These are phyloP conservation scores for Phaeosphaeriaceae sp. DNA, from an alignment of 2,329 filamentous ascomycete genomes.

Conservation along the genomic window DNA sequence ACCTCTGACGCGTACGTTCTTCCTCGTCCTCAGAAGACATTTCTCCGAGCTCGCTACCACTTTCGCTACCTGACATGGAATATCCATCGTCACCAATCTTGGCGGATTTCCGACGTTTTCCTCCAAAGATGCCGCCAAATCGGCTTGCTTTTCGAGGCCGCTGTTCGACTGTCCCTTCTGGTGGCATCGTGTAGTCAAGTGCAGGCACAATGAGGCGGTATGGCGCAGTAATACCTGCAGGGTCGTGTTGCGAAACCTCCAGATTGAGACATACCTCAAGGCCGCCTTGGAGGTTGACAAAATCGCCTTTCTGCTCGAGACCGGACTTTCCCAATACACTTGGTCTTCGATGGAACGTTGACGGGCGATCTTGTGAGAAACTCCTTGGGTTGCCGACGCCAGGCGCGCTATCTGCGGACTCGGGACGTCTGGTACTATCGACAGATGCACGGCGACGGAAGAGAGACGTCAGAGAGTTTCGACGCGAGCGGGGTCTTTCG, in stretches of 20 bases:
- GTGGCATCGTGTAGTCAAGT: constrained; percentile 58
- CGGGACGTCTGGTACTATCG: constrained; percentile 31
- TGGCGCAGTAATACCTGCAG: constrained; percentile 83
- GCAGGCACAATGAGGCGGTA: constrained; percentile 87
- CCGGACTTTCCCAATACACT: constrained; percentile 53
- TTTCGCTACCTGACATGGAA: constrained; percentile 34
- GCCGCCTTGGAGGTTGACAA: constrained; percentile 79
- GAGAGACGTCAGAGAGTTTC: constrained; percentile 42
- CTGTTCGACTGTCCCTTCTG: constrained; percentile 21
- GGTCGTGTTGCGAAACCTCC: constrained; percentile 85
- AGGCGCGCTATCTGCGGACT: constrained; percentile 34
- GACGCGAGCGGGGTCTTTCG: constrained; percentile 40
- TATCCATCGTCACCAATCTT: constrained; percentile 45
- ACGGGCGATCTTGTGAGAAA: constrained; percentile 40
- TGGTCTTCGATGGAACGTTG: constrained; percentile 53
- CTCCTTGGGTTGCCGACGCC: constrained; percentile 17
- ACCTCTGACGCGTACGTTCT: constrained; percentile 38
- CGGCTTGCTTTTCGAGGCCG: constrained; percentile 36
- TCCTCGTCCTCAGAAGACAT: constrained; percentile 41
- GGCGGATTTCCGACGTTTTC: constrained; percentile 22
- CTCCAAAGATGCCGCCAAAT: constrained; percentile 35
- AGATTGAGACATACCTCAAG: constrained; percentile 89
- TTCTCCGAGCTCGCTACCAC: constrained; percentile 32
- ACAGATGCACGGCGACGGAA: constrained; percentile 45
- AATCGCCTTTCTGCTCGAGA: constrained; percentile 39